Percentiles rank a stretch among this genome's conserved stretches.
Evolutionary conservation across 805 yeast genomes (phyloP).

Genomic region (Scheffersomyces coipomensis): DNA sequence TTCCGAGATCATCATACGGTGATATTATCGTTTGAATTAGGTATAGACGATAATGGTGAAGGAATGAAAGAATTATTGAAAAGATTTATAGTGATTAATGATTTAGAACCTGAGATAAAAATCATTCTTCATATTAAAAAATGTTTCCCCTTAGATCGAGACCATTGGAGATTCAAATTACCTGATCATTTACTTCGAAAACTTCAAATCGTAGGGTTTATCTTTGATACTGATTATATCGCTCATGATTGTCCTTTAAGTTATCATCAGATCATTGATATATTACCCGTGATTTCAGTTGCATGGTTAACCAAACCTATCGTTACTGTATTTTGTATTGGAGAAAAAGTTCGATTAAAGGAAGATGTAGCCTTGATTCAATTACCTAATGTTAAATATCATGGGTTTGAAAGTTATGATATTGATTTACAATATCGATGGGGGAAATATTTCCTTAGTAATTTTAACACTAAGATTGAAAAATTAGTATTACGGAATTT

Average conservation of each 20-base stretch:
- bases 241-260: background rate
- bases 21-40: background rate
- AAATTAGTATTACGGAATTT: background rate
- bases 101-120: background rate
- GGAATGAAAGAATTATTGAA: background rate
- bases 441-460: background rate
- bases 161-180: background rate
- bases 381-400: background rate
- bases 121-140: background rate
- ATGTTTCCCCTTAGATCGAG: background rate
- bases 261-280: background rate
- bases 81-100: background rate
- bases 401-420: slow-evolving; percentile 1
- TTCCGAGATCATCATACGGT: too few species aligned
- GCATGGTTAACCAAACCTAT: background rate
- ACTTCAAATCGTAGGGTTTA: background rate
- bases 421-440: background rate
- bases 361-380: background rate
- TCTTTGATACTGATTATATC: background rate
- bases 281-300: background rate
- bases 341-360: background rate
- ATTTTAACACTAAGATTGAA: background rate
- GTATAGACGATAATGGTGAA: background rate
- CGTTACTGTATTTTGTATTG: background rate
- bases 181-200: background rate